These are phyloP conservation scores for Thalassiosira exigua DNA, from an alignment of 352 stramenopile genomes.

Conservation along the genomic window DNA sequence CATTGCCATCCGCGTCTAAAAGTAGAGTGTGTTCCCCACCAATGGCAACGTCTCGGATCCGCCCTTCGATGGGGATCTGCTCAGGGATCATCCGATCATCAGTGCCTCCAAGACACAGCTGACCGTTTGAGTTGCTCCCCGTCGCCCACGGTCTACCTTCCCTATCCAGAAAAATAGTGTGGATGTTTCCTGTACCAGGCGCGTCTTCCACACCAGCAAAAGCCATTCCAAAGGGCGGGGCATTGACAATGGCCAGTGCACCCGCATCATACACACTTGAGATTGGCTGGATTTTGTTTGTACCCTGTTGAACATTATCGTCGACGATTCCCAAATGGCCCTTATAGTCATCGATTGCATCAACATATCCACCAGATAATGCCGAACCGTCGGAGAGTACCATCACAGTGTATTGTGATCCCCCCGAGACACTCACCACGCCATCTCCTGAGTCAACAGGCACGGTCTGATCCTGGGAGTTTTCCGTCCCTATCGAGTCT, in stretches of 20 bases:
- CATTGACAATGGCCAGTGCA: conserved; percentile 18
- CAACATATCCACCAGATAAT: conserved; percentile 35
- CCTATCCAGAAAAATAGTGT: conserved; percentile 47
- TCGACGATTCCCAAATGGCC: conserved; percentile 47
- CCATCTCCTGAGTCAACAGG: conserved; percentile 16
- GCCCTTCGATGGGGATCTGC: conserved; percentile 23
- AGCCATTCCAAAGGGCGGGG: conserved; percentile 35
- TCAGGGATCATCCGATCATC: conserved; percentile 50
- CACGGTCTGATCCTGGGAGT: no score
- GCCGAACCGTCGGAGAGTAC: conserved; percentile 33
- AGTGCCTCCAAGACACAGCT: conserved; percentile 51
- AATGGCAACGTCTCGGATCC: conserved; percentile 52
- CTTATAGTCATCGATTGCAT: conserved; percentile 29
- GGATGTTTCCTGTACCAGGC: conserved; percentile 25
- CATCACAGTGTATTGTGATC: conserved; percentile 48
- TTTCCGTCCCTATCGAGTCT: conserved; percentile 41
- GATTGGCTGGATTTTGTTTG: conserved; percentile 43
- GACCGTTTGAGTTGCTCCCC: conserved; percentile 42
- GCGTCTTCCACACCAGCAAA: conserved; percentile 52
- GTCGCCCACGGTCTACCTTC: conserved; percentile 45
- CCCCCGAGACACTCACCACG: conserved; percentile 31
- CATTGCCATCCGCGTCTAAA: conserved; percentile 35
- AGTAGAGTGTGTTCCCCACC: conserved; percentile 46
- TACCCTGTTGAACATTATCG: conserved; percentile 34
- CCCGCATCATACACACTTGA: conserved; percentile 39